A percentile compares a stretch with the other conserved stretches of the same genome.
Conservation (phyloP, 345 rosid species). For the Luvunga scandens region DNA sequence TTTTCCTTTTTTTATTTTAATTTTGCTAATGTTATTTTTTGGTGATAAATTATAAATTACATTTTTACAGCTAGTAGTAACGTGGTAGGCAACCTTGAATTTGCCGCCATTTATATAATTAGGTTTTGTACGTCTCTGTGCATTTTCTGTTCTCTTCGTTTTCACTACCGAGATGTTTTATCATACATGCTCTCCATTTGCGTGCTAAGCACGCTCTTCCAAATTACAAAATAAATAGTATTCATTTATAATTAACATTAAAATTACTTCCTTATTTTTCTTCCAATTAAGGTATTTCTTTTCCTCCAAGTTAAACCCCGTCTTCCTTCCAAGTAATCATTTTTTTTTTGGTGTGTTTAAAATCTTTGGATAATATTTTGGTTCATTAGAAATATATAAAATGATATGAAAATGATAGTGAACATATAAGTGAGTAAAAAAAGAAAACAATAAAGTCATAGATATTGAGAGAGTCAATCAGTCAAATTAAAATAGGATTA, state of each 20-base stretch:
- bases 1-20: background rate
- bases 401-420: too few species aligned
- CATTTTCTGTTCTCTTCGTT: background rate
- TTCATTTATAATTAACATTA: too few species aligned
- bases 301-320: background rate
- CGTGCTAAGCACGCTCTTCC: background rate
- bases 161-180: background rate
- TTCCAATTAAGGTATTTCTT: too few species aligned
- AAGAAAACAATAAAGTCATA: too few species aligned
- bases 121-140: constrained; percentile 52
- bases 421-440: too few species aligned
- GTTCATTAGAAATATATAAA: too few species aligned
- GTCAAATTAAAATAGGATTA: too few species aligned
- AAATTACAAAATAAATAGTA: too few species aligned
- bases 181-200: background rate
- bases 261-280: background rate
- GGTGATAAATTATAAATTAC: background rate
- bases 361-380: too few species aligned
- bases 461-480: too few species aligned
- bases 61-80: constrained; percentile 48
- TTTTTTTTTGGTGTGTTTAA: too few species aligned
- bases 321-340: too few species aligned
- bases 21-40: background rate
- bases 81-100: constrained; percentile 81
- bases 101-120: constrained; percentile 75